Conservation (phyloP, 768 basidiomycete species). For the Leccinum aurantiacum region DNA sequence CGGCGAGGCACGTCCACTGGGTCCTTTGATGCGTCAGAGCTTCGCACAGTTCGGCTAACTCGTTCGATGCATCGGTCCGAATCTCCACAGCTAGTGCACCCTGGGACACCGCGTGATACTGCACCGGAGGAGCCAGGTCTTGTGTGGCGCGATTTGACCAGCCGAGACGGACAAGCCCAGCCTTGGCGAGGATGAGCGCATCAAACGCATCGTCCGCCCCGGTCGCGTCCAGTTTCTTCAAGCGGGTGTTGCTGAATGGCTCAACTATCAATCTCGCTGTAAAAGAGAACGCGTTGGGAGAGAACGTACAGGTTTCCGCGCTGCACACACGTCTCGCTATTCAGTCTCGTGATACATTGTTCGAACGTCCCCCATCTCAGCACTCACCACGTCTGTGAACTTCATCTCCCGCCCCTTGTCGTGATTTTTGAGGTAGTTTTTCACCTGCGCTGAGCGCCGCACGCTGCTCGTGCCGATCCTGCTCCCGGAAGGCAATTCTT, state of each 20-base stretch:
- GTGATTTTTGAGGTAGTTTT: constrained; percentile 64
- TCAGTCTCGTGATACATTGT: neutral
- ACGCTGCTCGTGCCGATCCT: constrained; percentile 97
- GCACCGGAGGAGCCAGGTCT: constrained; percentile 69
- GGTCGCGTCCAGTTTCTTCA: constrained; percentile 86
- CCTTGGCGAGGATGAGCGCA: constrained; percentile 90
- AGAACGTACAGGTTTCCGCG: constrained; percentile 81
- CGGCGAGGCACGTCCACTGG: constrained; percentile 74
- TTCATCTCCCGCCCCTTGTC: constrained; percentile 42
- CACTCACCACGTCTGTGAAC: constrained; percentile 86
- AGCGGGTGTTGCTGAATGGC: constrained; percentile 77
- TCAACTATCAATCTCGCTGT: constrained; percentile 9
- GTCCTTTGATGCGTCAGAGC: constrained; percentile 76
- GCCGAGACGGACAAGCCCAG: constrained; percentile 83
- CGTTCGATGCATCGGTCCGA: constrained; percentile 59
- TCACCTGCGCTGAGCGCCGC: constrained; percentile 86
- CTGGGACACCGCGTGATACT: constrained; percentile 92
- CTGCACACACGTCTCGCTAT: constrained; percentile 36
- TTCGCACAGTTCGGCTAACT: constrained; percentile 60
- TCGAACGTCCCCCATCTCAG: neutral
- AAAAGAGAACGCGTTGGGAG: constrained; percentile 1
- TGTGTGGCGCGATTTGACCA: constrained; percentile 72
- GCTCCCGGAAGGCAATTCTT: constrained; percentile 82
- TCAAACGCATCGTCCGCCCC: constrained; percentile 64
- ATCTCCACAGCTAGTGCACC: constrained; percentile 91